These are phyloP conservation scores for Ustilago loliicola DNA, from an alignment of 1,284 basidiomycete species.

Conservation along the genomic window DNA sequence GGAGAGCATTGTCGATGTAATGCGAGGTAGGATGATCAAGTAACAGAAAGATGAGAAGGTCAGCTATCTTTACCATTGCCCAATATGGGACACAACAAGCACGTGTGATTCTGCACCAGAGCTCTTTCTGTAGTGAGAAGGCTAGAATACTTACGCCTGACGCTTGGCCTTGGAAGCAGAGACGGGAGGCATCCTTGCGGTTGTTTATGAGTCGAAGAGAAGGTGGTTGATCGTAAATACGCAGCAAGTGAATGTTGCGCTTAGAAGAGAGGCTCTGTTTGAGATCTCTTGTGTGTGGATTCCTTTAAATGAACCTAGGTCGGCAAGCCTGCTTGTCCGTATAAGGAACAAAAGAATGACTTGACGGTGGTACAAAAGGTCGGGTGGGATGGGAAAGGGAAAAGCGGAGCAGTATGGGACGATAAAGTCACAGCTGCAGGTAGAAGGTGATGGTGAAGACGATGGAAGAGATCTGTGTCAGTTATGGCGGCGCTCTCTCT, in stretches of 20 bases:
- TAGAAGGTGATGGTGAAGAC: slow-evolving; percentile 22
- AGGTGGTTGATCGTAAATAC: slow-evolving; percentile 1
- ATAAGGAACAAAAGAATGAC: slow-evolving; percentile 5
- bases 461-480: not conserved
- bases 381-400: slow-evolving; percentile 9
- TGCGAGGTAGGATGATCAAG: not conserved
- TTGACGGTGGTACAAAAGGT: slow-evolving; percentile 10
- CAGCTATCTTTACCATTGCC: not conserved
- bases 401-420: slow-evolving; percentile 22
- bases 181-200: slow-evolving; percentile 60
- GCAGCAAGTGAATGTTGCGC: slow-evolving; percentile 31
- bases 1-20: no score
- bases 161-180: slow-evolving; percentile 71
- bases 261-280: slow-evolving; percentile 1
- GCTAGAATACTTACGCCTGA: slow-evolving; percentile 65
- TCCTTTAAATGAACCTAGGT: slow-evolving; percentile 15
- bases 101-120: not conserved
- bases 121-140: not conserved
- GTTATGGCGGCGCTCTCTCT: slow-evolving; percentile 14
- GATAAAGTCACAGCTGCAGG: slow-evolving; percentile 32
- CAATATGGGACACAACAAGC: not conserved
- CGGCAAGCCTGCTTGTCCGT: slow-evolving; percentile 47
- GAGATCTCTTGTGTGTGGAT: slow-evolving; percentile 5
- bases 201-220: slow-evolving; percentile 5
- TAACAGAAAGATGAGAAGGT: not conserved